phyloP scores from a whole-genome alignment of 805 yeast species.

The Lachancea sp. region DNA sequence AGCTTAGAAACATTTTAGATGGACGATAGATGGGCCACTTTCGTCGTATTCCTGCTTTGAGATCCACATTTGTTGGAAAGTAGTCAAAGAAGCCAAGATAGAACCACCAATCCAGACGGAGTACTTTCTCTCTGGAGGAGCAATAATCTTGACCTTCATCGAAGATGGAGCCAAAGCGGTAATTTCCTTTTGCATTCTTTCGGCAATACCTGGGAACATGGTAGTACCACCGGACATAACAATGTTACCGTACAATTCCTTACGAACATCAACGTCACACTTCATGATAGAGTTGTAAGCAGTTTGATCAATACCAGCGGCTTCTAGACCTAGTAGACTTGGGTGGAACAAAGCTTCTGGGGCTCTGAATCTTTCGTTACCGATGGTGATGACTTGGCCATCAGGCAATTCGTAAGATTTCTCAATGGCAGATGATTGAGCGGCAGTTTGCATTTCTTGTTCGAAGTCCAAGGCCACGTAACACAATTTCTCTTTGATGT shows the following conservation, averaged over 20 bases:
- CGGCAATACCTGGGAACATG: constrained; percentile 99
- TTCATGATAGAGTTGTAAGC: constrained; percentile 69
- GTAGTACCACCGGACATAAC: constrained; percentile 99
- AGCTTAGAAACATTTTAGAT: constrained; percentile 44
- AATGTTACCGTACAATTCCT: constrained; percentile 97
- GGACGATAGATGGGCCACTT: constrained; percentile 98
- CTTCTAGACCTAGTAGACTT: constrained; percentile 80
- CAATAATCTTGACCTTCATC: constrained; percentile 98
- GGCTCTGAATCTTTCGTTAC: constrained; percentile 99
- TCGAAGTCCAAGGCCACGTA: constrained; percentile 98
- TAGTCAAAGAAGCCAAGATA: constrained; percentile 94
- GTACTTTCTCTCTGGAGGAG: constrained; percentile 99
- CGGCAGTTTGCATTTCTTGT: constrained; percentile 98
- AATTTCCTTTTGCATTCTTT: constrained; percentile 99
- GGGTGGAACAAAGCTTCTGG: constrained; percentile 99
- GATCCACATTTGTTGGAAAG: constrained; percentile 99
- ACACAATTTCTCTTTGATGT: constrained; percentile 95
- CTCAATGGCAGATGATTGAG: constrained; percentile 96
- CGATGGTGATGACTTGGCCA: constrained; percentile 98
- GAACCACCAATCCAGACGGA: constrained; percentile 99
- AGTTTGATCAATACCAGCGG: constrained; percentile 99
- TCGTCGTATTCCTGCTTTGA: constrained; percentile 99
- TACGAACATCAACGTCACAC: constrained; percentile 99
- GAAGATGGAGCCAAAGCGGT: constrained; percentile 99
- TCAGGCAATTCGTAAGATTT: constrained; percentile 99